These are phyloP conservation scores for Phalaenopsis hybrid DNA, from an alignment of 116 monocot genomes.

Conservation along the genomic window DNA sequence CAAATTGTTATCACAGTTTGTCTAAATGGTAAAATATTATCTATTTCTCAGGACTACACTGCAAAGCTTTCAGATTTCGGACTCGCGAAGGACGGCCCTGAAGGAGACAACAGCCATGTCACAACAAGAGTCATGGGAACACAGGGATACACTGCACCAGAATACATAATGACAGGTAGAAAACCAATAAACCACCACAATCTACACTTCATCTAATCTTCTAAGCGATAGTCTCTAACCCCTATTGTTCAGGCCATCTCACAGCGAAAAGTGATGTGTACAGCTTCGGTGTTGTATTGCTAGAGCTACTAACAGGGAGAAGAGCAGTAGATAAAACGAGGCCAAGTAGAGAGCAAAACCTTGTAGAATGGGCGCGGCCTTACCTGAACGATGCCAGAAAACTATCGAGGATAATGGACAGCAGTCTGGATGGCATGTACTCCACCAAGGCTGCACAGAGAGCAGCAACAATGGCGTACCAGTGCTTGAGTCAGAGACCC, in stretches of 20 bases:
- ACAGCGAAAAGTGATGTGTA: conserved; percentile 67
- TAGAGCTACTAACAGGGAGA: conserved; percentile 72
- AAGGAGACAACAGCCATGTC: conserved; percentile 37
- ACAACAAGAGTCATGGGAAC: conserved; percentile 53
- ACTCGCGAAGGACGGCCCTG: conserved; percentile 42
- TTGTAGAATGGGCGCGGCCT: conserved; percentile 79
- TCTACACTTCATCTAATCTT: too few relatives aligned
- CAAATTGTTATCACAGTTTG: not conserved
- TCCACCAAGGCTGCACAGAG: conserved; percentile 49
- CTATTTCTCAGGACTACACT: conserved; percentile 27
- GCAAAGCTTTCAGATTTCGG: conserved; percentile 55
- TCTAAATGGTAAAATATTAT: conserved; percentile 1
- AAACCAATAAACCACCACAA: not conserved
- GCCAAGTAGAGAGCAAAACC: conserved; percentile 69
- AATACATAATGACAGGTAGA: conserved; percentile 44
- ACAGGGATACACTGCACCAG: conserved; percentile 40
- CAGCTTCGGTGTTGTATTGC: conserved; percentile 59
- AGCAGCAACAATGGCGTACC: conserved; percentile 48
- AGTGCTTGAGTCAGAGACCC: conserved; percentile 51
- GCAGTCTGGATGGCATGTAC: conserved; percentile 51
- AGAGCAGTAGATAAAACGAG: conserved; percentile 57
- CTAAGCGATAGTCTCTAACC: not conserved
- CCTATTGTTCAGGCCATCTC: conserved; percentile 34
- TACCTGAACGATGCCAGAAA: conserved; percentile 44
- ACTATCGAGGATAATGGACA: conserved; percentile 60